Conservation (phyloP, 805 yeast genomes). For the Metschnikowia santaceciliae region DNA sequence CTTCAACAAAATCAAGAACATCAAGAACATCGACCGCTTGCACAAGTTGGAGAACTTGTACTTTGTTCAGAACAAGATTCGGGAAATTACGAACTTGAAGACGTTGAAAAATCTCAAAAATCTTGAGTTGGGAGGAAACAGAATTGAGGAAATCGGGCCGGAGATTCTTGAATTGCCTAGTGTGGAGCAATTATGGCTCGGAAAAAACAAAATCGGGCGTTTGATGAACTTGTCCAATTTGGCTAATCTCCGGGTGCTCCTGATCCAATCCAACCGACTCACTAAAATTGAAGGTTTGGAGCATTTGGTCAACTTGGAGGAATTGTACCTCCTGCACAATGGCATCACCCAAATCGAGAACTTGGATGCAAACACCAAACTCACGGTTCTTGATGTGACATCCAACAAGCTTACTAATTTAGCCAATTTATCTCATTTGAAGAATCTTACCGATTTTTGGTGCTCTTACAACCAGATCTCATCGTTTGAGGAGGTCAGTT, state of each 20-base stretch:
- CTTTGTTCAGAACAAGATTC: slow-evolving; percentile 85
- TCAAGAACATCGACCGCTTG: slow-evolving; percentile 69
- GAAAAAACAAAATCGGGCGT: slow-evolving; percentile 71
- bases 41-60: slow-evolving; percentile 62
- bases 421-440: slow-evolving; percentile 61
- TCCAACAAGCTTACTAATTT: slow-evolving; percentile 63
- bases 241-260: slow-evolving; percentile 63
- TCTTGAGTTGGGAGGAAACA: slow-evolving; percentile 90
- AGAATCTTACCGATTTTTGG: slow-evolving; percentile 87
- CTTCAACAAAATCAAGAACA: slow-evolving; percentile 83
- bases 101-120: slow-evolving; percentile 54
- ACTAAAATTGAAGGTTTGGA: slow-evolving; percentile 80
- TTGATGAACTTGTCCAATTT: slow-evolving; percentile 61
- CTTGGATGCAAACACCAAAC: slow-evolving; percentile 61
- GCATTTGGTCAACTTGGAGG: slow-evolving; percentile 66
- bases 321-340: slow-evolving; percentile 84
- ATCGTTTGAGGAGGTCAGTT: slow-evolving; percentile 63
- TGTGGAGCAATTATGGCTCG: slow-evolving; percentile 83
- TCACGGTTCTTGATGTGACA: slow-evolving; percentile 77
- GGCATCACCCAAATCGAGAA: slow-evolving; percentile 73
- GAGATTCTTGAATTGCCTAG: slow-evolving; percentile 51
- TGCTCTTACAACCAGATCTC: slow-evolving; percentile 73
- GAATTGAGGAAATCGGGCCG: slow-evolving; percentile 53
- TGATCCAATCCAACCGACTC: slow-evolving; percentile 84
- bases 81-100: slow-evolving; percentile 64